Conservation (phyloP, 148 eudicot species). For the Rhododendron kiyosumense region DNA sequence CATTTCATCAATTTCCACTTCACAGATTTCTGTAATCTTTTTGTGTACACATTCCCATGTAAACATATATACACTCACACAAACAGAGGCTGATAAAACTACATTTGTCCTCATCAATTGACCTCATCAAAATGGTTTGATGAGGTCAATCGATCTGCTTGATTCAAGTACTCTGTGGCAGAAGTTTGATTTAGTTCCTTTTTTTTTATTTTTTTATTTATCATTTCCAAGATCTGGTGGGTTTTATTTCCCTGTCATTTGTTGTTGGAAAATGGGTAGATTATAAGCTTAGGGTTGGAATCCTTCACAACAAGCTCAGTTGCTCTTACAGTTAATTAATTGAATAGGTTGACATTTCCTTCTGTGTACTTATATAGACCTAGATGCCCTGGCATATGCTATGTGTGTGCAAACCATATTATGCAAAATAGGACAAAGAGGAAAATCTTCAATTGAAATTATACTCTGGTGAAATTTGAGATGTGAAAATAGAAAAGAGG, state of each 20-base stretch:
- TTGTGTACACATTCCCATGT: not conserved
- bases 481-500: not conserved
- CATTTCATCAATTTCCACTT: not conserved
- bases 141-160: conserved; percentile 11
- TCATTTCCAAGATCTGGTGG: not conserved
- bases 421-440: not conserved
- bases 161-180: not conserved
- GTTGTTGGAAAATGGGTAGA: not conserved
- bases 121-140: not conserved
- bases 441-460: not conserved
- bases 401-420: not conserved
- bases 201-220: not conserved
- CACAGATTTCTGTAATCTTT: not conserved
- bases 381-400: not conserved
- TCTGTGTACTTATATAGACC: not conserved
- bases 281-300: not conserved
- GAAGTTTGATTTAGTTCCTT: no score
- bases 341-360: not conserved
- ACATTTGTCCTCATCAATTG: not conserved
- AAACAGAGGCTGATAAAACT: not conserved
- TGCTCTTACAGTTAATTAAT: not conserved
- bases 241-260: not conserved
- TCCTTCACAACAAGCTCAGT: not conserved
- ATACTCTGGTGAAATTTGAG: not conserved
- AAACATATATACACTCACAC: not conserved